Base-by-base conservation (phyloP, 805 yeast species). In the Schizosaccharomyces cryophilus region DNA sequence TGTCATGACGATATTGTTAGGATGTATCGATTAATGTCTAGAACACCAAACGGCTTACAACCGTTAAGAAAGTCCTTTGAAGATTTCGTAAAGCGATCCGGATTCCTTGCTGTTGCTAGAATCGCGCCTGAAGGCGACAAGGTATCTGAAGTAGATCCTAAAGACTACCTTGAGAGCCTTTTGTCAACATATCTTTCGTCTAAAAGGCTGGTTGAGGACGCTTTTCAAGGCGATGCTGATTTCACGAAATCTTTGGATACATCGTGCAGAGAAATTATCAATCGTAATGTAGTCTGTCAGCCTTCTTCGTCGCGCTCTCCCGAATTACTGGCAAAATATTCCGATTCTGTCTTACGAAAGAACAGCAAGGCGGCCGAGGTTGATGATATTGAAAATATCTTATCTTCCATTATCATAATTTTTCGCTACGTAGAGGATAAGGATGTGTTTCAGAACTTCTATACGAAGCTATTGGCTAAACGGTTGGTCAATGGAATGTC, bases 361-460 rank as follows among this genome's bases (percentile, higher is more conserved):
- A 77, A 81, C 58, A 84, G 83, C 68, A 85, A 81, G 62, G 61
- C 64, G n/a, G 73, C 78, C 0, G 89, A 84, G 64, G 75, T 78
- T 17, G 73, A 78, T n/a, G 90, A 84, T 68, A 80, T 89, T 82
- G 77, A 73, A 61, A 61, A 66, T n/a, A 80, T 81, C 61, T 80
- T 85, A 58, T 89, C 85, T 66, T 93, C 89, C 67, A 79, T 93
- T 66, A 86, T 90, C 85, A 79, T 83, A 17, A 77, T 93, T 31
- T 87, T 93, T 76, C 83, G 83, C 68, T 90, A 85, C 69, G 78
- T 94, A 62, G 88, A 86, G 55, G 97, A 93, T 70, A 89, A 88
- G 71, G 97, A 94, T 74, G 86, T 93, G 54, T 94, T 93, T 72
- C 97, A 93, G 73, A 84, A 83, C 64, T 85, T 86, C 74, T 93